phyloP scores from a whole-genome alignment of 805 yeast genomes.

The Wickerhamiella sergipiensis region DNA sequence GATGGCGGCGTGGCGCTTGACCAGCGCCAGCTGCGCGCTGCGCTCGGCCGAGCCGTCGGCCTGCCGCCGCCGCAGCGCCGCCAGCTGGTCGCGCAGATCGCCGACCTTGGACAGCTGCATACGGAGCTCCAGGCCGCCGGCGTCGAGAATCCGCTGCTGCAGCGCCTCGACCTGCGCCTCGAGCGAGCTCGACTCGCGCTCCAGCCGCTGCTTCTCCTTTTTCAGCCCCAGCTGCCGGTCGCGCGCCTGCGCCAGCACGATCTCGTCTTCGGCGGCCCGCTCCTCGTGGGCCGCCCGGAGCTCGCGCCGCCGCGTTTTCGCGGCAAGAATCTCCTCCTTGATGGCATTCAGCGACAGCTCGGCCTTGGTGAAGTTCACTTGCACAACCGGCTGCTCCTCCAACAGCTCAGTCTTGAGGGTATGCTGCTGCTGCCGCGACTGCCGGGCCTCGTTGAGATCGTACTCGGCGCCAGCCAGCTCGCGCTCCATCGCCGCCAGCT shows the following conservation, averaged over 20 bases:
- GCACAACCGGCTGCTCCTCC: conserved; percentile 43
- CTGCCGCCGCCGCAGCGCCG: conserved; percentile 41
- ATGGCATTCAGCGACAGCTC: conserved; percentile 46
- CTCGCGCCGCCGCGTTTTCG: conserved; percentile 43
- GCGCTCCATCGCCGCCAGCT: conserved; percentile 10
- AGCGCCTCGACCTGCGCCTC: conserved; percentile 44
- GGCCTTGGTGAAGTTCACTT: conserved; percentile 38
- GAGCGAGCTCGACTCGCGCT: conserved; percentile 40
- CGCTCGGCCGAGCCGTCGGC: conserved; percentile 42
- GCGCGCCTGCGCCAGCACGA: background rate
- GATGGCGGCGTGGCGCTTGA: conserved; percentile 39
- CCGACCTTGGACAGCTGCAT: conserved; percentile 73
- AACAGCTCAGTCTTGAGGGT: conserved; percentile 38
- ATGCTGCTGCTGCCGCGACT: conserved; percentile 33
- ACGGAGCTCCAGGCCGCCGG: conserved; percentile 72
- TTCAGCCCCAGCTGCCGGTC: conserved; percentile 22
- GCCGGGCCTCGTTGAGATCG: conserved; percentile 7
- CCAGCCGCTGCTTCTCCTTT: conserved; percentile 28
- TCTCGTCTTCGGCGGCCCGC: conserved; percentile 40
- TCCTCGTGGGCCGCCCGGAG: conserved; percentile 58
- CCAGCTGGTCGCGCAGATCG: conserved; percentile 53
- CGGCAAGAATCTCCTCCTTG: conserved; percentile 21
- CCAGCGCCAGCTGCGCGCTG: conserved; percentile 51
- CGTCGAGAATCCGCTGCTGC: conserved; percentile 70
- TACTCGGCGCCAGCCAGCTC: conserved; percentile 7